Evolutionary conservation across 768 basidiomycete species (phyloP).

Genomic region (Hydnum rufescens): DNA sequence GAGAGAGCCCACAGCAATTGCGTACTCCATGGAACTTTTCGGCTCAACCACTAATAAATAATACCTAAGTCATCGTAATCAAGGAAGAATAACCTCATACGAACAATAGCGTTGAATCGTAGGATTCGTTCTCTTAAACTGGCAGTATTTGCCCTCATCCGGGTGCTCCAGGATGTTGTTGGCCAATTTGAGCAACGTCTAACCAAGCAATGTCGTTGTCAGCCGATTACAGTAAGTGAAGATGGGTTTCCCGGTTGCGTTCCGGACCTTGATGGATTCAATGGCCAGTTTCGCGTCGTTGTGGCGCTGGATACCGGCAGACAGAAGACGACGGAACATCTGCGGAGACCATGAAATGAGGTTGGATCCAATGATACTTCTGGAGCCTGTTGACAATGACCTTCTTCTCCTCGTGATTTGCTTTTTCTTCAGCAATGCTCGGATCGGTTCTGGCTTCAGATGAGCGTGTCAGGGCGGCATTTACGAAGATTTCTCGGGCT

Average conservation of each 20-base stretch:
- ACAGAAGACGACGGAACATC: background rate
- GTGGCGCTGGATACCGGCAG: background rate
- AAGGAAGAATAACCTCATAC: constrained; percentile 34
- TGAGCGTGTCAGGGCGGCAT: too few species aligned
- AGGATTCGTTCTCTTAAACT: constrained; percentile 58
- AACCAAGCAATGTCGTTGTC: background rate
- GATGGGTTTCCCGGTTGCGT: background rate
- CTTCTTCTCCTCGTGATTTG: constrained; percentile 1
- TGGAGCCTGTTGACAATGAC: too few species aligned
- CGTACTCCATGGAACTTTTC: background rate
- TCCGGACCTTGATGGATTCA: background rate
- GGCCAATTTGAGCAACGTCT: constrained; percentile 49
- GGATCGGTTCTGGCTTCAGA: background rate
- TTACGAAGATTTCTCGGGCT: too few species aligned
- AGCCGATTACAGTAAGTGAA: background rate
- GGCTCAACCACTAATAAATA: constrained; percentile 6
- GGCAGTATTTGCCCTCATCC: constrained; percentile 46
- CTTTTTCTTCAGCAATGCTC: background rate
- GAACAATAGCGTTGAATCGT: constrained; percentile 47
- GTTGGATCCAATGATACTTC: too few species aligned
- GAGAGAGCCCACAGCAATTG: background rate
- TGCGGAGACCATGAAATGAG: too few species aligned
- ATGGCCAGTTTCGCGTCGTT: background rate
- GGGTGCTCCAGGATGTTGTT: constrained; percentile 60
- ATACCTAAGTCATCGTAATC: background rate